phyloP scores from a whole-genome alignment of 371 early-diverging fungal species.

The Mucor saturninus region DNA sequence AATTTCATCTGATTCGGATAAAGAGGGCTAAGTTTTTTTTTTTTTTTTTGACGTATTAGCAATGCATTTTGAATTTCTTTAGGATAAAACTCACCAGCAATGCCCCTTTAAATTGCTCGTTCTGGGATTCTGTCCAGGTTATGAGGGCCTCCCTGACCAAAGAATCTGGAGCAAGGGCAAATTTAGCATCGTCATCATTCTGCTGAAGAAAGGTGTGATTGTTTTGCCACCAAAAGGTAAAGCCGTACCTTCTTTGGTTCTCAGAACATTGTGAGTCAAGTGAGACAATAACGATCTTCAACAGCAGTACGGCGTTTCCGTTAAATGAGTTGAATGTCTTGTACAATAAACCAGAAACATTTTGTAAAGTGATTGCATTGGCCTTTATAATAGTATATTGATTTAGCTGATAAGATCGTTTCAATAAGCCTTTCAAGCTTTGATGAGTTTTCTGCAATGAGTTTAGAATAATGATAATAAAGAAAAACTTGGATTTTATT shows the following conservation, averaged over 20 bases:
- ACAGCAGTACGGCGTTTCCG: conserved; percentile 9
- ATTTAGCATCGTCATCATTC: conserved; percentile 20
- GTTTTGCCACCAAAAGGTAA: conserved; percentile 24
- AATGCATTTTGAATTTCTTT: background rate
- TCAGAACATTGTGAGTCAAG: background rate
- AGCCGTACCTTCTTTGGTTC: conserved; percentile 23
- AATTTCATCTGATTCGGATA: conserved; percentile 26
- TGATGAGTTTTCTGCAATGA: conserved; percentile 21
- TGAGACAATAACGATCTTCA: conserved; percentile 14
- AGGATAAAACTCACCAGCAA: conserved; percentile 10
- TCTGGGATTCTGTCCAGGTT: conserved; percentile 23
- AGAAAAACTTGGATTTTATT: background rate
- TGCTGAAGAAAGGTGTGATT: conserved; percentile 3
- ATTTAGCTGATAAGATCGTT: conserved; percentile 19
- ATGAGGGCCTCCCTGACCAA: conserved; percentile 32
- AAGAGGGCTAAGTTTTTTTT: conserved; percentile 16
- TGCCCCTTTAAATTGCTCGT: conserved; percentile 14
- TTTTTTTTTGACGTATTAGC: background rate
- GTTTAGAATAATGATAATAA: background rate
- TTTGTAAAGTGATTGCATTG: conserved; percentile 4
- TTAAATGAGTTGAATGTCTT: conserved; percentile 8
- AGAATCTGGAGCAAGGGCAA: conserved; percentile 27
- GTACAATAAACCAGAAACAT: background rate
- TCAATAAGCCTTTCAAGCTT: conserved; percentile 28
- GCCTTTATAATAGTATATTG: conserved; percentile 18